Percentiles rank a stretch among this genome's conserved stretches.
Conservation (phyloP, 1,139 yeast genomes). For the Kodamaea fungicola region DNA sequence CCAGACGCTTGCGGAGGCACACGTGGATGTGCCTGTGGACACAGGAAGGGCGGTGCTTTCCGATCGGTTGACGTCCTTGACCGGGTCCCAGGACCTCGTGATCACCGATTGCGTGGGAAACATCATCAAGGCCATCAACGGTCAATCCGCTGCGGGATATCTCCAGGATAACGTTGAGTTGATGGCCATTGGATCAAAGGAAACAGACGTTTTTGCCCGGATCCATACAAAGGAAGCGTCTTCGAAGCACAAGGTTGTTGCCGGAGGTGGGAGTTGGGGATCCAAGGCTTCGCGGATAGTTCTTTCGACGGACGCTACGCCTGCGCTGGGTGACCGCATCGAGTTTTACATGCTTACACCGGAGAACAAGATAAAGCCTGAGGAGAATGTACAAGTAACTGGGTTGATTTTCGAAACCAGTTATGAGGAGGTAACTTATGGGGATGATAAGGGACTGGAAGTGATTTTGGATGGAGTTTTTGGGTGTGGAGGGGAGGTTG, state of each 20-base stretch:
- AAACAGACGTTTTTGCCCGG: constrained; percentile 46
- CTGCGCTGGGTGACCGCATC: constrained; percentile 42
- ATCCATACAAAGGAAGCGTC: constrained; percentile 16
- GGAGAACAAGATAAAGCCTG: constrained; percentile 16
- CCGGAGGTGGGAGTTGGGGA: constrained; percentile 71
- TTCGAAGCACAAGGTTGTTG: constrained; percentile 47
- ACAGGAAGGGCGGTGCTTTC: constrained; percentile 1
- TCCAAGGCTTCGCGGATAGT: constrained; percentile 58
- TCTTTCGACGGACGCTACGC: constrained; percentile 52
- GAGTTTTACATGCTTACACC: constrained; percentile 50
- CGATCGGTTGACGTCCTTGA: constrained; percentile 38
- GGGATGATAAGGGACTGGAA: constrained; percentile 8
- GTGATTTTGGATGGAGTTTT: constrained; percentile 22
- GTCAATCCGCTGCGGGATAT: constrained; percentile 48
- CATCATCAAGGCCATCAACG: constrained; percentile 47
- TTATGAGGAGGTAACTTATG: constrained; percentile 26
- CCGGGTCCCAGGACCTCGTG: constrained; percentile 15
- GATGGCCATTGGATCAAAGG: constrained; percentile 44
- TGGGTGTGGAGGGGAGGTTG: constrained; percentile 49
- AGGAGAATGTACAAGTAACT: constrained; percentile 1
- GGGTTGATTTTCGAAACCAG: constrained; percentile 27
- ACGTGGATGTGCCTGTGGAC: constrained; percentile 22
- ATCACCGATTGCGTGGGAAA: constrained; percentile 50
- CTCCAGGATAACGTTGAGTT: constrained; percentile 42
- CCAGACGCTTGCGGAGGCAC: constrained; percentile 28